Evolutionary conservation across 306 rosid species (phyloP).

Genomic region (Pueraria montana): DNA sequence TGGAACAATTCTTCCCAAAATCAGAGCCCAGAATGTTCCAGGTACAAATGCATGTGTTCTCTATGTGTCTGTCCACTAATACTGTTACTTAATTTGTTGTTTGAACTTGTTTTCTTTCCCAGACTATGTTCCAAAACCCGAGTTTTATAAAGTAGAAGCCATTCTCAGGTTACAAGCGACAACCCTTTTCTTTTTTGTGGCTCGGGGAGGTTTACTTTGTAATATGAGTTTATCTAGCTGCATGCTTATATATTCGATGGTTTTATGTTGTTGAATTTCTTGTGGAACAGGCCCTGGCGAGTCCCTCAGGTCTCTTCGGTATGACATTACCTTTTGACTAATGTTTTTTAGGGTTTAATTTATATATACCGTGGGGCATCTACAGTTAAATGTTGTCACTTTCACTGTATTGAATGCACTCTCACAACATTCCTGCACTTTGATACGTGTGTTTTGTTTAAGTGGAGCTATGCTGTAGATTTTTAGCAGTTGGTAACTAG

Average conservation of each 20-base stretch:
- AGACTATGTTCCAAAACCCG: constrained; percentile 74
- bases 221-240: constrained; percentile 35
- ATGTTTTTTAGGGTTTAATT: neutral
- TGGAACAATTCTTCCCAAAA: constrained; percentile 57
- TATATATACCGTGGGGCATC: neutral
- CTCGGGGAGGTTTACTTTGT: neutral
- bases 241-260: constrained; percentile 31
- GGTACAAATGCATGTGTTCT: constrained; percentile 46
- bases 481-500: neutral
- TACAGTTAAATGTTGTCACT: neutral
- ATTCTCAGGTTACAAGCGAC: constrained; percentile 76
- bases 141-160: constrained; percentile 95
- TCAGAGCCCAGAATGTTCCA: constrained; percentile 67
- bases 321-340: constrained; percentile 44
- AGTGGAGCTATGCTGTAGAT: constrained; percentile 1
- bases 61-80: neutral
- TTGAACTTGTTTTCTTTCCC: constrained; percentile 9
- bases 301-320: constrained; percentile 85
- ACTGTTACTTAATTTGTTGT: constrained; percentile 11
- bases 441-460: constrained; percentile 17
- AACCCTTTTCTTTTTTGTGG: neutral
- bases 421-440: neutral
- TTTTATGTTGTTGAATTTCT: constrained; percentile 55
- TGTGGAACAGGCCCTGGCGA: constrained; percentile 84
- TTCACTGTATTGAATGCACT: neutral